These are phyloP conservation scores for Chamaecrista fasciculata DNA, from an alignment of 306 rosid species.

Conservation along the genomic window DNA sequence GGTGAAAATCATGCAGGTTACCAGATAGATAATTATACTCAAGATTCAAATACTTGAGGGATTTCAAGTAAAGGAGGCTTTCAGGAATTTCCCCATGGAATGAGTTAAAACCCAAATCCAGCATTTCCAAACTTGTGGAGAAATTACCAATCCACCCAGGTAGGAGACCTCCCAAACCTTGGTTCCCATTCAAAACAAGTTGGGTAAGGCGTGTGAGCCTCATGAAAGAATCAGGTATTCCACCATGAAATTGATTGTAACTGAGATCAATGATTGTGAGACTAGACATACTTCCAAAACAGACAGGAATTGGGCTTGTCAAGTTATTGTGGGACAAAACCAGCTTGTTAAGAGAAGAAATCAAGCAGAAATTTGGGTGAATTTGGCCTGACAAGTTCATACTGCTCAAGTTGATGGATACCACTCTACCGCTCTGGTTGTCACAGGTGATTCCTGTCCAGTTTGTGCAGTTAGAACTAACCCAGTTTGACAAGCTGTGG, in stretches of 20 bases:
- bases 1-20: constrained; percentile 62
- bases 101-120: constrained; percentile 59
- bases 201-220: constrained; percentile 59
- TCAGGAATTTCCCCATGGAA: constrained; percentile 75
- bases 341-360: constrained; percentile 53
- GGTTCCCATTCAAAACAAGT: constrained; percentile 71
- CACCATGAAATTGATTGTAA: constrained; percentile 65
- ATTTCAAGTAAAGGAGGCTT: constrained; percentile 53
- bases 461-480: constrained; percentile 63
- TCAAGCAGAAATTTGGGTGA: constrained; percentile 57
- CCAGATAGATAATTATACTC: constrained; percentile 60
- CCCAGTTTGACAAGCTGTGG: constrained; percentile 73
- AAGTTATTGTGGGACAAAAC: constrained; percentile 69
- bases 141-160: constrained; percentile 89
- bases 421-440: constrained; percentile 64
- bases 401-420: constrained; percentile 56
- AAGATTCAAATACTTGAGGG: constrained; percentile 76
- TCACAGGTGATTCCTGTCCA: constrained; percentile 85
- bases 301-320: constrained; percentile 54
- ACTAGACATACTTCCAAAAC: constrained; percentile 57
- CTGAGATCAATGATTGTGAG: constrained; percentile 65
- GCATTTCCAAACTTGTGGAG: constrained; percentile 62
- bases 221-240: constrained; percentile 61
- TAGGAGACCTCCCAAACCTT: constrained; percentile 60
- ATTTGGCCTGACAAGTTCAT: constrained; percentile 80